Evolutionary conservation across 441 rosid species (phyloP).

Genomic region (Pelargonium australe): DNA sequence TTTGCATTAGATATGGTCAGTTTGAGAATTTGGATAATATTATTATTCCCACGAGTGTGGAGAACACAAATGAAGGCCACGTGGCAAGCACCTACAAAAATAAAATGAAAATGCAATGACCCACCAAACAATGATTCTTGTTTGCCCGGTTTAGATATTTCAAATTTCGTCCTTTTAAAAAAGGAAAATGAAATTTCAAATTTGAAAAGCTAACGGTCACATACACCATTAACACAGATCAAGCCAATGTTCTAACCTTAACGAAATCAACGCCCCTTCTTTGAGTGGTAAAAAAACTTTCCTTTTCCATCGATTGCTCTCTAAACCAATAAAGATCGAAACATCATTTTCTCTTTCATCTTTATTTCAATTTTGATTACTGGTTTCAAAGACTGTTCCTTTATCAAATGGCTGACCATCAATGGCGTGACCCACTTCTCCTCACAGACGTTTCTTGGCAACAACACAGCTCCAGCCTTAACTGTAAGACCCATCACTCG

Average conservation of each 20-base stretch:
- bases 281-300: no score
- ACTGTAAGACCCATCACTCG: conserved; percentile 27
- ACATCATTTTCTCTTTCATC: background rate
- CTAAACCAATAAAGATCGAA: background rate
- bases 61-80: background rate
- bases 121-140: background rate
- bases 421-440: conserved; percentile 44
- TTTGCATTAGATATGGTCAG: no score
- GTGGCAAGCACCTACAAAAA: background rate
- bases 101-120: background rate
- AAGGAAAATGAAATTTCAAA: conserved; percentile 1
- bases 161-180: background rate
- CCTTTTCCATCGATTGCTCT: conserved; percentile 4
- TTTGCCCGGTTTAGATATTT: background rate
- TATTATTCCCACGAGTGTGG: background rate
- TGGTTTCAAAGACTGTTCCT: conserved; percentile 4
- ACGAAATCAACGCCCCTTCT: conserved; percentile 2
- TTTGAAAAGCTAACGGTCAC: conserved; percentile 3
- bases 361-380: conserved; percentile 5
- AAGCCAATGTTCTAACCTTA: background rate
- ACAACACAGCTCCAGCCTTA: conserved; percentile 19
- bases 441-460: conserved; percentile 38
- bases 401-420: conserved; percentile 36
- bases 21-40: background rate
- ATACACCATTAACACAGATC: background rate